Evolutionary conservation across 306 rosid genomes (phyloP).

Genomic region (Gynostemma pentaphyllum): DNA sequence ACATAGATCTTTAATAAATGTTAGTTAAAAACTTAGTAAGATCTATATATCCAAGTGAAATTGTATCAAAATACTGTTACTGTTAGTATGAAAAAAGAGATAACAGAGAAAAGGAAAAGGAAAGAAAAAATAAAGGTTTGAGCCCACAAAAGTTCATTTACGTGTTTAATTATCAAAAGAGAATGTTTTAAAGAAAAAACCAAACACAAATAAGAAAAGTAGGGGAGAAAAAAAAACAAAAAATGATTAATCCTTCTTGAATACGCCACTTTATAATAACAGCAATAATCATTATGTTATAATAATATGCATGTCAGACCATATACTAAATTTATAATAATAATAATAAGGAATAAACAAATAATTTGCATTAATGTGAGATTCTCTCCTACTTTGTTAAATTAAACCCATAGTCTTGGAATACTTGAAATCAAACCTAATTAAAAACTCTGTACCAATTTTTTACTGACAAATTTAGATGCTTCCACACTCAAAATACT

Average conservation of each 20-base stretch:
- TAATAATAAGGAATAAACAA: constrained; percentile 11
- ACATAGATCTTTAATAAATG: too few relatives aligned
- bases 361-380: constrained; percentile 11
- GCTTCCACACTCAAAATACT: constrained; percentile 36
- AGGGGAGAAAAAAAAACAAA: too few relatives aligned
- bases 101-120: too few relatives aligned
- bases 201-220: neutral
- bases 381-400: constrained; percentile 8
- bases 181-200: neutral
- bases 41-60: too few relatives aligned
- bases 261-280: constrained; percentile 6
- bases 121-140: too few relatives aligned
- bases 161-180: neutral
- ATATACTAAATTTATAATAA: neutral
- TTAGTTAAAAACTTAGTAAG: too few relatives aligned
- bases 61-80: too few relatives aligned
- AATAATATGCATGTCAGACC: constrained; percentile 11
- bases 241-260: neutral
- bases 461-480: constrained; percentile 30
- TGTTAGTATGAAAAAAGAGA: too few relatives aligned
- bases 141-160: too few relatives aligned
- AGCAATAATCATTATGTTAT: neutral
- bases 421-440: neutral
- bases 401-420: constrained; percentile 6
- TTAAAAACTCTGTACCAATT: neutral